A percentile compares a stretch with the other conserved stretches of the same genome.
Conservation (phyloP, 768 basidiomycete species). For the Sarcodon aspratus region DNA sequence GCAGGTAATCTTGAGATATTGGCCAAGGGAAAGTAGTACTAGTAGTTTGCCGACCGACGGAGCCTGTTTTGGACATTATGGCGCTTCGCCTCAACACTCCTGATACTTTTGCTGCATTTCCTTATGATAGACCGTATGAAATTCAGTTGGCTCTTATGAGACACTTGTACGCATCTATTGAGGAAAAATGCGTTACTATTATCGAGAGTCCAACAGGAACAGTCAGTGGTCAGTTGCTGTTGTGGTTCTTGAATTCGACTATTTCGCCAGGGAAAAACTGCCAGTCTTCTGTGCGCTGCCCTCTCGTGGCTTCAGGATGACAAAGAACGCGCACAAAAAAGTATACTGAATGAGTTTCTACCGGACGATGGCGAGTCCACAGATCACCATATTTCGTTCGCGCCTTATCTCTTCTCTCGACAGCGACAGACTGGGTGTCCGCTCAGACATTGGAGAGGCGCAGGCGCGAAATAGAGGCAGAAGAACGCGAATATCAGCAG, state of each 20-base stretch:
- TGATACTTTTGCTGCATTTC: constrained; percentile 56
- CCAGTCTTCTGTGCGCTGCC: constrained; percentile 67
- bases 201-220: constrained; percentile 88
- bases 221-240: constrained; percentile 26
- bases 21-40: too few species aligned
- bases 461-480: constrained; percentile 54
- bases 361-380: constrained; percentile 12
- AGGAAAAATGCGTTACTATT: constrained; percentile 64
- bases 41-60: too few species aligned
- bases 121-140: constrained; percentile 69
- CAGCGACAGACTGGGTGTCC: constrained; percentile 62
- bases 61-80: too few species aligned
- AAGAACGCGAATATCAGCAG: constrained; percentile 54
- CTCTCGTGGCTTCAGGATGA: constrained; percentile 70
- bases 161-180: constrained; percentile 73
- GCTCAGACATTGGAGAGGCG: constrained; percentile 57
- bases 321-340: constrained; percentile 55
- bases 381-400: not conserved
- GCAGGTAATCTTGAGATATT: too few species aligned
- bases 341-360: constrained; percentile 33
- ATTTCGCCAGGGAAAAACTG: constrained; percentile 63
- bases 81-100: constrained; percentile 44
- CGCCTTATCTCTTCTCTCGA: not conserved
- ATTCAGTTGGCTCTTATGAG: constrained; percentile 86
- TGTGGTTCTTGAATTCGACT: not conserved